A percentile compares a stretch with the other conserved stretches of the same genome.
Evolutionary conservation across 225 moss, liverwort and hornwort species (phyloP).

Genomic region (Physcomitrellopsis africana): DNA sequence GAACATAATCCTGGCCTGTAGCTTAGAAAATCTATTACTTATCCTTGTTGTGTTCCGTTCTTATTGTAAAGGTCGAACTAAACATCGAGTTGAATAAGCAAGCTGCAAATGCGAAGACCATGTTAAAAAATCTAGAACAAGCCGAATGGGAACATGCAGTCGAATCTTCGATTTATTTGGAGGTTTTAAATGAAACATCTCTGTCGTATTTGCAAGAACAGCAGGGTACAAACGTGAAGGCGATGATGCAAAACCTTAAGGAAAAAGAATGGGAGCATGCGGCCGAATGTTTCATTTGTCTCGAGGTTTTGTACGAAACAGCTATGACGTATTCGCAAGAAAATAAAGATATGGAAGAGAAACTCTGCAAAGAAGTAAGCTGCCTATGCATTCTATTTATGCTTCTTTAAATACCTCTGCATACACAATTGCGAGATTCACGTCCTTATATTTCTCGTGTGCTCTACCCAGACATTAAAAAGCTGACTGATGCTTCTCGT

Average conservation of each 20-base stretch:
- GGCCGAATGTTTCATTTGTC: conserved; percentile 14
- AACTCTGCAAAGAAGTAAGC: conserved; percentile 21
- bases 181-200: conserved; percentile 21
- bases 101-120: conserved; percentile 9
- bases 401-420: neutral
- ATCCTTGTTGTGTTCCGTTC: too few species aligned
- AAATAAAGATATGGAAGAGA: conserved; percentile 15
- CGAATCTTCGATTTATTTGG: conserved; percentile 37
- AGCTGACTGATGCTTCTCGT: neutral
- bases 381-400: neutral
- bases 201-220: neutral
- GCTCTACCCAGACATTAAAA: neutral
- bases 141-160: conserved; percentile 32
- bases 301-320: conserved; percentile 13
- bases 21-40: too few species aligned
- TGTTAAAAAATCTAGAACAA: conserved; percentile 17
- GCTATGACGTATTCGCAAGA: conserved; percentile 19
- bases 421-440: neutral
- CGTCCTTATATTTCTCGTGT: neutral
- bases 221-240: too few species aligned
- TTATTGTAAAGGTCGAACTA: too few species aligned
- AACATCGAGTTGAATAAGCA: neutral
- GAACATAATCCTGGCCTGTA: too few species aligned
- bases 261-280: conserved; percentile 24
- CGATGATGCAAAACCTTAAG: neutral